Evolutionary conservation across 176 grass and related monocot species (phyloP).

Genomic region (Luzula sylvatica): DNA sequence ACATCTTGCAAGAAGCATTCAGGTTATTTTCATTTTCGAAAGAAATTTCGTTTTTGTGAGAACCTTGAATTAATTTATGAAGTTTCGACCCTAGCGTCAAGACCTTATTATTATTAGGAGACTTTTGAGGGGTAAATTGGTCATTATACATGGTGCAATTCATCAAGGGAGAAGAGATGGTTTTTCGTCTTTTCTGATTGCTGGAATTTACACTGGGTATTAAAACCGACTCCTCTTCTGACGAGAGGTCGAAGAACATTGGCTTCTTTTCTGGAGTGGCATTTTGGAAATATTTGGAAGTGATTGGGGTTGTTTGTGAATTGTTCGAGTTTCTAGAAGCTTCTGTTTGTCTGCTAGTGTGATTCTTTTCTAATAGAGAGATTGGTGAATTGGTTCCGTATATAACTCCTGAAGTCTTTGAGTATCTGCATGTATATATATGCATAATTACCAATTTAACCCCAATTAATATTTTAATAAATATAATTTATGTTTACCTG

Average conservation of each 20-base stretch:
- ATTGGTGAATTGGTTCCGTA: not conserved
- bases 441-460: slow-evolving; percentile 6
- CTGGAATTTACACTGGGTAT: slow-evolving; percentile 54
- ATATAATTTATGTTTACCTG: slow-evolving; percentile 10
- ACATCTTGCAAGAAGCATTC: slow-evolving; percentile 40
- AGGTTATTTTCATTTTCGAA: slow-evolving; percentile 31
- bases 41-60: slow-evolving; percentile 9
- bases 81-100: slow-evolving; percentile 33
- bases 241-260: slow-evolving; percentile 19
- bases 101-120: slow-evolving; percentile 5
- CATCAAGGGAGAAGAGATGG: slow-evolving; percentile 23
- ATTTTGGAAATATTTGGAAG: slow-evolving; percentile 16
- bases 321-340: not conserved
- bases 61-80: slow-evolving; percentile 9
- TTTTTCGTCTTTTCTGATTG: slow-evolving; percentile 63
- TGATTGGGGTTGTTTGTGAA: slow-evolving; percentile 11
- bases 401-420: slow-evolving; percentile 4
- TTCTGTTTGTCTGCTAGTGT: no score
- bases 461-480: not conserved
- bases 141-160: slow-evolving; percentile 24
- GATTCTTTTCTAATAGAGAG: not conserved
- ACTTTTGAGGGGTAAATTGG: no score
- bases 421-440: slow-evolving; percentile 2
- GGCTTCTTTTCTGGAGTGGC: slow-evolving; percentile 56
- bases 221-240: slow-evolving; percentile 43